A percentile compares a stretch with the other conserved stretches of the same genome.
Conservation (phyloP, 768 basidiomycete species). For the Cystofilobasidium capitatum region DNA sequence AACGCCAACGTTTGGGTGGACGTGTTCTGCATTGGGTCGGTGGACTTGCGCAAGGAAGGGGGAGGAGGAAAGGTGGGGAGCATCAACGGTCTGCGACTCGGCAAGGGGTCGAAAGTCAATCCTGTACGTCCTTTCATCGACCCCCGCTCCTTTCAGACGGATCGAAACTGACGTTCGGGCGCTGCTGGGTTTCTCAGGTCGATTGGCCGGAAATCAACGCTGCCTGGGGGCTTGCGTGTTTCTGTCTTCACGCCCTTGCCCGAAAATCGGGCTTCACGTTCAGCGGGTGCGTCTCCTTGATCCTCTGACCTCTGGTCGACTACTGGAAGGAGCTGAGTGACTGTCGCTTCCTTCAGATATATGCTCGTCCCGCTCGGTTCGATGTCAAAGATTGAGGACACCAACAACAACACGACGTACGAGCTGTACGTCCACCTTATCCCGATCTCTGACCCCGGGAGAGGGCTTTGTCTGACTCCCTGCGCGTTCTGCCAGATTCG, state of each 20-base stretch:
- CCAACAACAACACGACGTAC: conserved; percentile 63
- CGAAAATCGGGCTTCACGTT: conserved; percentile 84
- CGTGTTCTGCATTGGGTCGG: conserved; percentile 74
- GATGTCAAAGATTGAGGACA: conserved; percentile 77
- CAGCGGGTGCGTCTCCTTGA: conserved; percentile 64
- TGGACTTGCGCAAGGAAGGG: conserved; percentile 12
- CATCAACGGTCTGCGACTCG: conserved; percentile 90
- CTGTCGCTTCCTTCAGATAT: conserved; percentile 49
- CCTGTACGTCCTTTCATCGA: conserved; percentile 46
- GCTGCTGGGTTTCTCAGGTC: conserved; percentile 46
- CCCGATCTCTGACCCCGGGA: not conserved
- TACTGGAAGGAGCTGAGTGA: no score
- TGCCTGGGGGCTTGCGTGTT: conserved; percentile 92
- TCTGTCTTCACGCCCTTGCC: conserved; percentile 81
- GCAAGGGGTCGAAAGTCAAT: conserved; percentile 64
- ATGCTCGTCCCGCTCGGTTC: conserved; percentile 88
- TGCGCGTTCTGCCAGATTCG: conserved; percentile 47
- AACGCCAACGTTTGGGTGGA: conserved; percentile 92
- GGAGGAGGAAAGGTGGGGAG: conserved; percentile 54
- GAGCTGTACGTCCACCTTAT: conserved; percentile 49
- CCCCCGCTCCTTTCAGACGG: conserved; percentile 15
- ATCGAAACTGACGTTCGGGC: no score
- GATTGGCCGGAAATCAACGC: conserved; percentile 99
- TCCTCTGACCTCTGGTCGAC: no score
- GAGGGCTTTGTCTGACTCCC: not conserved